Percentiles rank a stretch among this genome's conserved stretches.
Conservation (phyloP, 345 rosid species). For the Mercurialis annua region DNA sequence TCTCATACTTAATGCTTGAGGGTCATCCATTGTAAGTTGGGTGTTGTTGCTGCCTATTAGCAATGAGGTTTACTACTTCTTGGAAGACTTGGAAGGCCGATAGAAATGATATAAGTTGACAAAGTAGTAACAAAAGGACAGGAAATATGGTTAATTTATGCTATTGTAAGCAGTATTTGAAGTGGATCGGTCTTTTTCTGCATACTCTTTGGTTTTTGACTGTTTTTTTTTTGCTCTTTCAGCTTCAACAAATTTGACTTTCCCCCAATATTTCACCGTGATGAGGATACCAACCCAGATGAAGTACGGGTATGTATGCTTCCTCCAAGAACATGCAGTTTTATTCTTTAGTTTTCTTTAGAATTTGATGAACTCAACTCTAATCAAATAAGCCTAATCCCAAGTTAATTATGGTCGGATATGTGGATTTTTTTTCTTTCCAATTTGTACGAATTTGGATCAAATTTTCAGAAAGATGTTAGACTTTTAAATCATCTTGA, state of each 20-base stretch:
- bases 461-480: too few relatives aligned
- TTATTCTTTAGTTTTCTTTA: not conserved
- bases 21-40: not conserved
- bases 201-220: not conserved
- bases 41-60: not conserved
- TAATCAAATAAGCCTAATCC: too few relatives aligned
- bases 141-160: conserved; percentile 1
- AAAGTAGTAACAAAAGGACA: not conserved
- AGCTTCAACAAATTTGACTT: conserved; percentile 89
- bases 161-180: conserved; percentile 15
- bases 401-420: too few relatives aligned
- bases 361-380: too few relatives aligned
- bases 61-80: not conserved
- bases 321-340: conserved; percentile 12
- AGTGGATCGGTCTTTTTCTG: conserved; percentile 4
- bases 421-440: too few relatives aligned
- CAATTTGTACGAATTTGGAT: too few relatives aligned
- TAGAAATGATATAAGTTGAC: not conserved
- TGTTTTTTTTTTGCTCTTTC: conserved; percentile 27
- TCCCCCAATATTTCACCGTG: conserved; percentile 85
- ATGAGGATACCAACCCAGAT: conserved; percentile 72
- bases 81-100: not conserved
- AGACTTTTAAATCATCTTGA: too few relatives aligned
- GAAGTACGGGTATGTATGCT: conserved; percentile 60
- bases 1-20: not conserved